Conservation (phyloP, 176 grass and related monocot genomes). For the Bolboschoenus planiculmis region DNA sequence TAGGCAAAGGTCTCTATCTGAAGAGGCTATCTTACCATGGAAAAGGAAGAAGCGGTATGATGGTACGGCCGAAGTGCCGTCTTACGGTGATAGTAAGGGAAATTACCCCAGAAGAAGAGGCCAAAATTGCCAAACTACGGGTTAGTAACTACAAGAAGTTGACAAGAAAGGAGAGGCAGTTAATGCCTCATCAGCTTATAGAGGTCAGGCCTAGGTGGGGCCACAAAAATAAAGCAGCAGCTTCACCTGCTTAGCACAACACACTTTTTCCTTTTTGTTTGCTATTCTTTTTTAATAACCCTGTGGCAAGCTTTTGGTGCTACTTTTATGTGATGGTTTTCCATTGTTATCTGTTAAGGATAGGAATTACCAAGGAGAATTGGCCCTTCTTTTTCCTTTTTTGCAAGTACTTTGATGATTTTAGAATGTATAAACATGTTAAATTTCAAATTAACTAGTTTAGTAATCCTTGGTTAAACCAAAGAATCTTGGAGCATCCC, state of each 20-base stretch:
- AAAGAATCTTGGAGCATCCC: neutral
- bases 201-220: conserved; percentile 70
- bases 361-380: neutral
- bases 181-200: conserved; percentile 79
- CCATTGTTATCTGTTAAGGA: neutral
- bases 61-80: conserved; percentile 73
- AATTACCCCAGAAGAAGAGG: conserved; percentile 75
- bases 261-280: neutral
- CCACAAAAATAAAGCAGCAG: conserved; percentile 44
- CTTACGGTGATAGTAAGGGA: conserved; percentile 89
- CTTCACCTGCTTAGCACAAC: neutral
- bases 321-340: neutral
- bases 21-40: conserved; percentile 82
- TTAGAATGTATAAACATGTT: neutral
- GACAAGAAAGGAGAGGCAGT: conserved; percentile 63
- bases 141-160: conserved; percentile 93
- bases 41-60: conserved; percentile 64
- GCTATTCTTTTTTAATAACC: neutral
- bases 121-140: conserved; percentile 79
- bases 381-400: neutral
- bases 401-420: neutral
- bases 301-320: neutral
- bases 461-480: neutral
- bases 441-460: neutral
- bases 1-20: conserved; percentile 72